Conservation (phyloP, 495 filamentous ascomycete genomes). For the Penicillium goetzii region DNA sequence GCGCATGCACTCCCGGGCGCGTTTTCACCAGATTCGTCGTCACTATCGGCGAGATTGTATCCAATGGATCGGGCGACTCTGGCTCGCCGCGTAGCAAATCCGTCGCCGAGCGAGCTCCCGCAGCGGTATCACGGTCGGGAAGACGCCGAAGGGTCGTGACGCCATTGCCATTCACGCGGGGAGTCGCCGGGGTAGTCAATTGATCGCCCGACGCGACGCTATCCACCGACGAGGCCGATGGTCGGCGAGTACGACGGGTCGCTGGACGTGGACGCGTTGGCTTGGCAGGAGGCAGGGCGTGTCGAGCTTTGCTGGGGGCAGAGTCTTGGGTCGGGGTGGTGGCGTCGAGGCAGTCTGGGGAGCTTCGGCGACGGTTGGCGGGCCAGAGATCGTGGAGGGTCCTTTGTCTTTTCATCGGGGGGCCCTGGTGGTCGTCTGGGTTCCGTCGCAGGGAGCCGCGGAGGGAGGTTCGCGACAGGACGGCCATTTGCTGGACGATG, state of each 20-base stretch:
- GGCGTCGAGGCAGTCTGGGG: constrained; percentile 46
- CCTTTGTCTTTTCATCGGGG: constrained; percentile 40
- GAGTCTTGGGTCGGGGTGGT: constrained; percentile 25
- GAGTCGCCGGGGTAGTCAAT: constrained; percentile 26
- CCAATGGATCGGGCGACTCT: constrained; percentile 46
- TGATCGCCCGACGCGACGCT: constrained; percentile 22
- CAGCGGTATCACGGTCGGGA: constrained; percentile 18
- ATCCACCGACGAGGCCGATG: constrained; percentile 27
- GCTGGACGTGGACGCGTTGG: constrained; percentile 29
- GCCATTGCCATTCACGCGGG: constrained; percentile 29
- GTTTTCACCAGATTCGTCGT: constrained; percentile 15
- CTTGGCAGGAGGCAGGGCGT: constrained; percentile 29
- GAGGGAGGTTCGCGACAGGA: constrained; percentile 43
- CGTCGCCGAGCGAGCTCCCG: constrained; percentile 10
- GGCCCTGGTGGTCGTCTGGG: constrained; percentile 30
- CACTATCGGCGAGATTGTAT: constrained; percentile 41
- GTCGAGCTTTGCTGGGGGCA: constrained; percentile 22
- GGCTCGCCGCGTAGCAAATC: constrained; percentile 21
- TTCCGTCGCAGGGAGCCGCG: constrained; percentile 43
- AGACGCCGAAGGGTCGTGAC: constrained; percentile 20
- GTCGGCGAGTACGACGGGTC: constrained; percentile 25
- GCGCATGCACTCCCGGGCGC: constrained; percentile 16
- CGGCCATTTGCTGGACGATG: constrained; percentile 38
- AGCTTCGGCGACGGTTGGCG: constrained; percentile 38
- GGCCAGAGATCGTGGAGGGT: constrained; percentile 29